Evolutionary conservation across 2,329 filamentous ascomycete species (phyloP).

Genomic region (Metarhizium guizhouense): DNA sequence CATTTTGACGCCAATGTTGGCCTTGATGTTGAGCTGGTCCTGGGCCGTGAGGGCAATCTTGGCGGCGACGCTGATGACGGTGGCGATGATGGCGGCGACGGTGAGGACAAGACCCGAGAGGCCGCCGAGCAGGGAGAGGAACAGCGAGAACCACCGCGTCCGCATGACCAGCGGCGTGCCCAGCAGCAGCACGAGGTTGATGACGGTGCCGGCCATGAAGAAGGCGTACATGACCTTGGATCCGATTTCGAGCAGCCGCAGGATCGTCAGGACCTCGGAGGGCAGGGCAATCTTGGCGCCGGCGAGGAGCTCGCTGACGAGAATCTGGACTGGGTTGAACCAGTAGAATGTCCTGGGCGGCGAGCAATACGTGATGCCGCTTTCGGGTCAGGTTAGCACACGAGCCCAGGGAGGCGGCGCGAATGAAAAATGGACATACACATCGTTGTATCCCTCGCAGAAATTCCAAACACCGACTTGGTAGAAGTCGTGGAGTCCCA

Average conservation of each 20-base stretch:
- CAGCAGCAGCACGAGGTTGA: constrained; percentile 67
- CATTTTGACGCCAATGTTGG: constrained; percentile 63
- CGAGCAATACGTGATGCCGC: constrained; percentile 71
- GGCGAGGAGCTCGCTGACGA: constrained; percentile 69
- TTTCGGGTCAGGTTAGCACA: constrained; percentile 12
- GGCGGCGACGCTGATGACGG: constrained; percentile 77
- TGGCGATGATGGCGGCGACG: constrained; percentile 66
- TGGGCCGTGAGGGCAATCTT: constrained; percentile 64
- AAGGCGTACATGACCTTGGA: constrained; percentile 85
- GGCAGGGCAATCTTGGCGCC: constrained; percentile 80
- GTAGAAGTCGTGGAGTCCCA: constrained; percentile 92
- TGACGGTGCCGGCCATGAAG: constrained; percentile 63
- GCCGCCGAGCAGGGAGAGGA: constrained; percentile 60
- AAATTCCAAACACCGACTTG: constrained; percentile 87
- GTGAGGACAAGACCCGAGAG: constrained; percentile 58
- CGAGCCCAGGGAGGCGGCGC: neutral
- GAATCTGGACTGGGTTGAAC: constrained; percentile 83
- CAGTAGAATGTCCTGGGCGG: constrained; percentile 64
- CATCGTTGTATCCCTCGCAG: constrained; percentile 73
- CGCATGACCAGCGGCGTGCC: constrained; percentile 46
- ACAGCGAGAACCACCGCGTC: constrained; percentile 54
- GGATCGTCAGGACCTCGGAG: constrained; percentile 59
- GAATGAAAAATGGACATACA: constrained; percentile 28
- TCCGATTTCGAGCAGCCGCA: constrained; percentile 63
- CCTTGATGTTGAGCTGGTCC: constrained; percentile 66